Evolutionary conservation across 2,329 filamentous ascomycete species (phyloP).

Genomic region (Thermothelomyces thermophilus): DNA sequence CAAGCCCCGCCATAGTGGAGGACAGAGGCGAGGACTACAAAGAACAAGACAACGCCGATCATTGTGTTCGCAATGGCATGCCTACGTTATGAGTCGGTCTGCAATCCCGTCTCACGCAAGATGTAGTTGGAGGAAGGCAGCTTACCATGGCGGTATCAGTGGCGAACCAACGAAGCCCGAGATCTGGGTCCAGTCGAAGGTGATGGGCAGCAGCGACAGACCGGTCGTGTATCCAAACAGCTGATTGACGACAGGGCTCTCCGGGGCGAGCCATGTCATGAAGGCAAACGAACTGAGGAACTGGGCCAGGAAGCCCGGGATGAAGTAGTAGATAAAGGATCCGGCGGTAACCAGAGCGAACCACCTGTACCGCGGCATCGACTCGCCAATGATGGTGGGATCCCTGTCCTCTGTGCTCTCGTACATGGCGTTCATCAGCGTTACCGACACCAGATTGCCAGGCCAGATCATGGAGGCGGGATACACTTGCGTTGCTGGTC

Average conservation of each 20-base stretch:
- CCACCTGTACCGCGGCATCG: slow-evolving; percentile 58
- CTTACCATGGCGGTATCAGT: slow-evolving; percentile 61
- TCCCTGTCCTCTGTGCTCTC: slow-evolving; percentile 48
- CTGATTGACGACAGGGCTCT: slow-evolving; percentile 64
- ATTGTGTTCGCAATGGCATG: slow-evolving; percentile 67
- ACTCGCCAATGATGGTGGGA: slow-evolving; percentile 53
- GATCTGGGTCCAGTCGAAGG: slow-evolving; percentile 71
- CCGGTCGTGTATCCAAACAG: slow-evolving; percentile 65
- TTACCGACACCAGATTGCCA: slow-evolving; percentile 56
- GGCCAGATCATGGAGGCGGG: slow-evolving; percentile 72
- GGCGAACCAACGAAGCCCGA: slow-evolving; percentile 62
- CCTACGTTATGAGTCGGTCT: slow-evolving; percentile 28
- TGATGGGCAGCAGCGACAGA: slow-evolving; percentile 61
- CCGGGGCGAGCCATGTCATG: slow-evolving; percentile 63
- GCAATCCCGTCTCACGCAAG: too few relatives aligned
- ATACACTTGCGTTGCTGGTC: slow-evolving; percentile 40
- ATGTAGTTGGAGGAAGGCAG: not conserved
- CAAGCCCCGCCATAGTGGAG: slow-evolving; percentile 62
- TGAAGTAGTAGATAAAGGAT: slow-evolving; percentile 61
- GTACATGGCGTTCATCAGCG: slow-evolving; percentile 67
- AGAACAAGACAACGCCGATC: slow-evolving; percentile 60
- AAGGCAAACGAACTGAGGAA: slow-evolving; percentile 66
- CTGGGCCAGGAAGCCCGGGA: slow-evolving; percentile 62
- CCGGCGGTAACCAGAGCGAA: slow-evolving; percentile 52
- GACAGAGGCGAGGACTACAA: slow-evolving; percentile 50